phyloP scores from a whole-genome alignment of 225 moss, liverwort and hornwort species.

The Lunularia cruciata region DNA sequence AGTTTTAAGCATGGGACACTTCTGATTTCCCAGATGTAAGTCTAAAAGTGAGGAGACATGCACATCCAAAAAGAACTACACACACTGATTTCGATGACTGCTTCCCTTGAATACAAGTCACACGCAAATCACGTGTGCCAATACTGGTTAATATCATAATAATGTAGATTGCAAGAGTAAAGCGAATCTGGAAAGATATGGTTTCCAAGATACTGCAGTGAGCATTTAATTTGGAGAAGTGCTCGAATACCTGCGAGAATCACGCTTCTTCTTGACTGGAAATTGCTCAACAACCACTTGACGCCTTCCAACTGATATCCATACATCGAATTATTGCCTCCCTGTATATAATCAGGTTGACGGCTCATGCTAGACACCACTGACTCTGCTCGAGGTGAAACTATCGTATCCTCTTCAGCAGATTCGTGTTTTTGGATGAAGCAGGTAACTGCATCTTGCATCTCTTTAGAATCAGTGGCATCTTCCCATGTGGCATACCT shows the following conservation, averaged over 20 bases:
- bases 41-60: no score
- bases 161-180: neutral
- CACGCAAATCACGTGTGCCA: no score
- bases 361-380: conserved; percentile 43
- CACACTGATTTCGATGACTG: neutral
- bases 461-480: conserved; percentile 45
- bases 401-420: conserved; percentile 35
- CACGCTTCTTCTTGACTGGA: conserved; percentile 59
- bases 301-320: conserved; percentile 70
- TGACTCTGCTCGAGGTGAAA: conserved; percentile 17
- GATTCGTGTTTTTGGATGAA: conserved; percentile 54
- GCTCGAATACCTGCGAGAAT: conserved; percentile 72
- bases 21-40: neutral
- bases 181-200: neutral
- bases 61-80: neutral
- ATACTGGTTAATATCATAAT: no score
- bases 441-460: conserved; percentile 54
- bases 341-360: conserved; percentile 63
- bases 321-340: conserved; percentile 55
- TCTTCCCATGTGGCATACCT: conserved; percentile 77
- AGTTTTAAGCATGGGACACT: neutral
- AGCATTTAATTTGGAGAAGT: no score
- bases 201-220: no score
- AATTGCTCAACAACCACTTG: conserved; percentile 77
- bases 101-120: neutral